phyloP scores from a whole-genome alignment of 2,329 filamentous ascomycete species.

The Penicillium nordicum region DNA sequence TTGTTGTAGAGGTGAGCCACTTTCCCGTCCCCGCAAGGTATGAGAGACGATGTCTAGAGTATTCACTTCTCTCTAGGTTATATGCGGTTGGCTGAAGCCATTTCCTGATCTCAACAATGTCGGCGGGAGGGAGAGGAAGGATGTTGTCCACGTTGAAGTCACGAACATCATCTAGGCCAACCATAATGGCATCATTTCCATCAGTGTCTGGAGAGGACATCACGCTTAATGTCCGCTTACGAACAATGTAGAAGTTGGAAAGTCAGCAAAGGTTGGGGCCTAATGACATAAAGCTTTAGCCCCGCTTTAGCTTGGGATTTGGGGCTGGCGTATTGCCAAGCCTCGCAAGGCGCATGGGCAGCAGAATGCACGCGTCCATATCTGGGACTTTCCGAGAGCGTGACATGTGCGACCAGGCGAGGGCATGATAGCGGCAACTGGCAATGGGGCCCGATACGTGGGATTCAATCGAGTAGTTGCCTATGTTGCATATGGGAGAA shows the following conservation, averaged over 20 bases:
- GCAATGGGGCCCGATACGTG: too few species aligned
- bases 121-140: background rate
- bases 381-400: too few species aligned
- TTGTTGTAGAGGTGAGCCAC: background rate
- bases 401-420: too few species aligned
- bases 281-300: background rate
- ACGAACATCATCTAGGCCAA: background rate
- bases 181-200: background rate
- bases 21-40: background rate
- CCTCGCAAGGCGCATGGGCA: too few species aligned
- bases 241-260: background rate
- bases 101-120: background rate
- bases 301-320: background rate
- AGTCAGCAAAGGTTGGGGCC: background rate
- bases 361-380: too few species aligned
- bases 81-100: background rate
- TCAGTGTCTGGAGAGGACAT: background rate
- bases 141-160: background rate
- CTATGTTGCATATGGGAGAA: too few species aligned
- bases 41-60: background rate
- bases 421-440: too few species aligned
- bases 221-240: background rate
- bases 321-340: too few species aligned
- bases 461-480: too few species aligned
- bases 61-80: background rate